Evolutionary conservation across 1,284 basidiomycete species (phyloP), one percentile per base, ranked within the genome.

Genomic region (Rhodotorula glutinis): DNA sequence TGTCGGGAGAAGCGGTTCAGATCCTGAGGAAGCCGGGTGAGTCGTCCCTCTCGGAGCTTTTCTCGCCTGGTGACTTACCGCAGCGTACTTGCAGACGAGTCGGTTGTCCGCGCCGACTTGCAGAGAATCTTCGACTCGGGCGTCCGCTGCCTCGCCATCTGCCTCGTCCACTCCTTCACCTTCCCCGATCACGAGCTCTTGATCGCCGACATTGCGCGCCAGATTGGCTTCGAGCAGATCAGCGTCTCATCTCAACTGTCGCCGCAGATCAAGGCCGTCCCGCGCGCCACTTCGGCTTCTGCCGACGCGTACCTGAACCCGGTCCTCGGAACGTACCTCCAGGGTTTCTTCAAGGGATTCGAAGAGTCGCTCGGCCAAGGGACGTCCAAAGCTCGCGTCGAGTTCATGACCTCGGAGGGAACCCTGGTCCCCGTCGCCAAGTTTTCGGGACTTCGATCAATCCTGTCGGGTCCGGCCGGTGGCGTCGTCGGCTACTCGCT

Each of bases 1-100:
- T 95, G 33, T 91, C 89, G 23, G 95, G 94, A 14, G 94, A 98
- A 78, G 91, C 92, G 0, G 92, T 98, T 2, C 83, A 89, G 55
- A 88, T 98, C 57, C 79, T 97, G 69, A 87, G 87, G 78, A 91
- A 74, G 84, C 85, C 25, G 78, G 86, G 56, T 86, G 40, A 90
- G 47, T 33, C n/a, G 90, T 40, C 91, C 91, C 2, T 87, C 27
- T 81, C 94, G 66, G 86, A 88, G 14, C 92, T 94, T 77, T 91
- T 90, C 46, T 10, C 14, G 9, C 57, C 16, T 38, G 23, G 16
- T n/a, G 53, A 40, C 38, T n/a, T 8, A 14, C 23, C 1, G 13
- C 5, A 9, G 23, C 11, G 11, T 0, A 7, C 43, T 5, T 21
- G 43, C 49, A 52, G 80, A 82, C 2, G 78, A 96, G 33, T 92